Percentiles rank a stretch among this genome's conserved stretches.
Conservation (phyloP, 768 basidiomycete species). For the Gyrodon lividus region DNA sequence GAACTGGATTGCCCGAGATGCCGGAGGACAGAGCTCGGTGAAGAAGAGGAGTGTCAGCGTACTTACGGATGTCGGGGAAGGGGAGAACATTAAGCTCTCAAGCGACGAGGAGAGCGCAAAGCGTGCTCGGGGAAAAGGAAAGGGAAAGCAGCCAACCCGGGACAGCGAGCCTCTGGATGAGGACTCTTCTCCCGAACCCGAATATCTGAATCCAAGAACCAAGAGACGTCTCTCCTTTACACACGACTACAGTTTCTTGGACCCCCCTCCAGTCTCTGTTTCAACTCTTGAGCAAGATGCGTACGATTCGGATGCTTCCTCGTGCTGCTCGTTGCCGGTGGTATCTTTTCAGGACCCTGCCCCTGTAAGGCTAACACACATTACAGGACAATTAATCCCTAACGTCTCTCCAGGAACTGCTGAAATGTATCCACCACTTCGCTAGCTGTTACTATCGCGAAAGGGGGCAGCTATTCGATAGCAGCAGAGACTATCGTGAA, state of each 20-base stretch:
- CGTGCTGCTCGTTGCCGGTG: slow-evolving; percentile 7
- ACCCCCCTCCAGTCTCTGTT: slow-evolving; percentile 23
- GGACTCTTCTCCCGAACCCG: slow-evolving; percentile 9
- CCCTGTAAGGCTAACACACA: slow-evolving; percentile 41
- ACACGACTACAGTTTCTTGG: slow-evolving; percentile 55
- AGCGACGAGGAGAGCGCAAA: slow-evolving; percentile 22
- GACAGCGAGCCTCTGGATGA: slow-evolving; percentile 9
- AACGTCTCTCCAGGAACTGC: slow-evolving; percentile 42
- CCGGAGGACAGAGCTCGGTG: slow-evolving; percentile 50
- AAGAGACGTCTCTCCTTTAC: slow-evolving; percentile 46
- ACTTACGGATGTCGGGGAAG: slow-evolving; percentile 25
- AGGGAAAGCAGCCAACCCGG: slow-evolving; percentile 27
- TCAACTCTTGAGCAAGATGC: slow-evolving; percentile 11
- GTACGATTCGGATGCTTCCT: slow-evolving; percentile 3
- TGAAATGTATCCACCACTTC: slow-evolving; percentile 53
- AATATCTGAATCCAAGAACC: slow-evolving; percentile 23
- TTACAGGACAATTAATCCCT: neutral
- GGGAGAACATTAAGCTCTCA: slow-evolving; percentile 22
- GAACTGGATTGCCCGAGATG: slow-evolving; percentile 68
- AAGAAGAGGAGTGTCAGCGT: slow-evolving; percentile 28
- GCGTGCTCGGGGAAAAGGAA: slow-evolving; percentile 7
- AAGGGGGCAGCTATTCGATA: slow-evolving; percentile 56
- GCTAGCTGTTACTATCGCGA: slow-evolving; percentile 59
- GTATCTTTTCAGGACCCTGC: slow-evolving; percentile 41
- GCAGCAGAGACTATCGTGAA: slow-evolving; percentile 44